Base-by-base conservation (phyloP, 495 filamentous ascomycete species). In the Penicillium desertorum region DNA sequence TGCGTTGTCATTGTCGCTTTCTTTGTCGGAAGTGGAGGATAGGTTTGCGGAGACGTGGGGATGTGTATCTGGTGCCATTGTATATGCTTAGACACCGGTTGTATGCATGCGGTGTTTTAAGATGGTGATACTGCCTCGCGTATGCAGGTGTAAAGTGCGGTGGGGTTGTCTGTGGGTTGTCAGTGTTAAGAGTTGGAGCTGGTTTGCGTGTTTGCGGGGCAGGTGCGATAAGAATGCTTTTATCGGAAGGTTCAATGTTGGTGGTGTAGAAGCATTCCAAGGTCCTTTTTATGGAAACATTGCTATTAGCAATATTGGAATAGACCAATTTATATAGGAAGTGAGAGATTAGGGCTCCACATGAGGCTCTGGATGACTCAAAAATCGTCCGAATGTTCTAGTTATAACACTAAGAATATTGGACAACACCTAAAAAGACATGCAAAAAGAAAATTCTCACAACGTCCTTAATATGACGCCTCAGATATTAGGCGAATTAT, bases 1-100 rank as follows among this genome's bases (percentile, higher is more conserved):
- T 25, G 44, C 37, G 19, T 56, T 52, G 44, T 36, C 30, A 22
- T 43, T 49, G 23, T 53, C 51, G 16, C 7, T 30, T 30, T 30
- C 51, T 17, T 37, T 19, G 51, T 39, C 20, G 22, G 22, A 14
- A 17, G 16, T 37, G 36, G 36, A 37, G 45, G 45, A 47, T 8
- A 32, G 47, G 47, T 17, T 8, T 50, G 32, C 47, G 32, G 47
- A 20, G 32, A 50, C 20, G 20, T 32, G 32, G 47, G 30, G 30
- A 12, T 53, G 23, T 8, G 39, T 6, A 2, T 53, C 9, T 10
- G 51, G 8, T 43, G 51, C 39, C 51, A 53, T 53, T 42, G 25
- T 43, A 16, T 17, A 14, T 30, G 3, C 2, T 34, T 14, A 48
- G 29, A 6, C 45, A 6, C 25, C 2, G 9, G 17, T 6, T 34